These are phyloP conservation scores for Pinus taeda DNA, from an alignment of 75 land plant genomes.

Conservation along the genomic window DNA sequence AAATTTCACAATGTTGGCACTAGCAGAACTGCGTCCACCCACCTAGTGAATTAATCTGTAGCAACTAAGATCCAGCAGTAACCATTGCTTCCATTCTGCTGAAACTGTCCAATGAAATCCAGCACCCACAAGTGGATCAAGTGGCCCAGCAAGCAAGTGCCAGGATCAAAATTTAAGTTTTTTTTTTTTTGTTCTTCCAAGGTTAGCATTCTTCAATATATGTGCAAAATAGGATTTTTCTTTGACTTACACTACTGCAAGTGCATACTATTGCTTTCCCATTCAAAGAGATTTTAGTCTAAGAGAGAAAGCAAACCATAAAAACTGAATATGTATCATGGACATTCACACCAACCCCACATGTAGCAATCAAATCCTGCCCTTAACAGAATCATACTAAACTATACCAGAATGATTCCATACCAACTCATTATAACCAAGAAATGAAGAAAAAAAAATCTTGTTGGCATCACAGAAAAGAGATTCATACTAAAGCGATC, in stretches of 20 bases:
- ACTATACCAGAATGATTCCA: neutral
- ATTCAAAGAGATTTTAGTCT: neutral
- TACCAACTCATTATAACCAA: neutral
- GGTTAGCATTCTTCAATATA: neutral
- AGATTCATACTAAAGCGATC: constrained; percentile 84
- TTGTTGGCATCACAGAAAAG: neutral
- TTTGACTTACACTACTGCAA: too few species aligned
- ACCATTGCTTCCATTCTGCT: too few species aligned
- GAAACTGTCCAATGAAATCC: neutral
- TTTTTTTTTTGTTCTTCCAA: neutral
- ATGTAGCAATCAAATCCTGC: neutral
- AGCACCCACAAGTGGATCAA: too few species aligned
- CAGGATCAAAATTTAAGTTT: neutral
- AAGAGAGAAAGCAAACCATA: neutral
- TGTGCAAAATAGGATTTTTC: too few species aligned
- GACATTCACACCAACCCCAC: neutral
- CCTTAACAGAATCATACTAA: neutral
- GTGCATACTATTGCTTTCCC: too few species aligned
- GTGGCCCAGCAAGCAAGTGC: neutral
- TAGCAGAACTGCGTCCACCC: too few species aligned
- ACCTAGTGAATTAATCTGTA: neutral
- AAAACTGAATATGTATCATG: neutral
- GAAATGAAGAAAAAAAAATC: neutral
- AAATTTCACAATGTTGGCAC: too few species aligned
- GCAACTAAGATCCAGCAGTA: too few species aligned